These are phyloP conservation scores for Aspergillus campestris DNA, from an alignment of 495 filamentous ascomycete species.

Conservation along the genomic window DNA sequence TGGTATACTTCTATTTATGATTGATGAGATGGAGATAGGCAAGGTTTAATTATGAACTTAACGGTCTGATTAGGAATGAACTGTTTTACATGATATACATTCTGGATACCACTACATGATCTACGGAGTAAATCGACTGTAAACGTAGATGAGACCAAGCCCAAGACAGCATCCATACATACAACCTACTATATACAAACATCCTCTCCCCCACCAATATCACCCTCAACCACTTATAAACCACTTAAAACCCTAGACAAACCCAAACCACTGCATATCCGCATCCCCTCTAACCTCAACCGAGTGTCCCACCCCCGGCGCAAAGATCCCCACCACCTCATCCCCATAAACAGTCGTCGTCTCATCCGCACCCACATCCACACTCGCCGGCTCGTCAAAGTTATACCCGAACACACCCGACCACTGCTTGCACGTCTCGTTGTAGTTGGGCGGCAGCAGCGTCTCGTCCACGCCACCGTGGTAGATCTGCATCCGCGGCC, in stretches of 20 bases:
- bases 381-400: conserved; percentile 19
- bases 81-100: no score
- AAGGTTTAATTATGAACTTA: no score
- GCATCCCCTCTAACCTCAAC: conserved; percentile 39
- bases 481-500: conserved; percentile 48
- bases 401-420: conserved; percentile 37
- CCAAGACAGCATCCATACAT: no score
- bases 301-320: conserved; percentile 39
- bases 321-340: conserved; percentile 41
- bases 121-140: no score
- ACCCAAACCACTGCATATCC: conserved; percentile 43
- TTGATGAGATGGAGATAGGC: no score
- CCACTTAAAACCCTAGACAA: neutral
- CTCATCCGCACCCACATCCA: conserved; percentile 29
- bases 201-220: no score
- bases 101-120: no score
- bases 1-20: no score
- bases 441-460: conserved; percentile 39
- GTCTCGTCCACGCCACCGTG: conserved; percentile 45
- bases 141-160: no score
- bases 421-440: conserved; percentile 53
- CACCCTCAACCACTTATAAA: no score
- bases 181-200: no score
- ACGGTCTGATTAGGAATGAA: no score
- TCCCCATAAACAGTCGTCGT: conserved; percentile 46